Base-by-base conservation (phyloP, 495 filamentous ascomycete species). In the Evernia prunastri region DNA sequence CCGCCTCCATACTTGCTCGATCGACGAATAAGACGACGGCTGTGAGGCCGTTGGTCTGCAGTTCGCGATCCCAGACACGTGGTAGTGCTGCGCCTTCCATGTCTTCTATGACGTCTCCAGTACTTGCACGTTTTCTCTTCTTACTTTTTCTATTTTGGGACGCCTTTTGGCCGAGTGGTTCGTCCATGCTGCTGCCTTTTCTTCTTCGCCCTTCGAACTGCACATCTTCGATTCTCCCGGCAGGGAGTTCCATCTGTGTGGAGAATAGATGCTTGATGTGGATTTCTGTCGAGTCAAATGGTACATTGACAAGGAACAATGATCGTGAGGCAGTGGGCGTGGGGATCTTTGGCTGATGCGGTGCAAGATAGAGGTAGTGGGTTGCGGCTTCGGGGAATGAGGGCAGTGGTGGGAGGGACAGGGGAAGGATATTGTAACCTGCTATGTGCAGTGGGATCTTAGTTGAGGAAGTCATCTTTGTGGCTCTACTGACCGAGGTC, bases 291-390 rank as follows among this genome's bases (percentile, higher is more conserved):
- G 89, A 85, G 74, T 97, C 93, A 68, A 91, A 78, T 40, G 94
- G 95, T 9, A 93, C 71, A 72, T 98, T 97, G 65, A 91, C 87
- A 29, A 92, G 70, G 76, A 96, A 98, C 31, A 98, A 81, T 56
- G 87, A 89, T 63, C 91, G 86, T 29, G 82, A 72, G 69, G 92
- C 85, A 69, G 88, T 81, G 23, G 84, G 78, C 15, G 88, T 87
- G 20, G 90, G 86, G 31, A 92, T 81, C 69, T 86, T 89, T 62
- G 88, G 92, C 51, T 86, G 81, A 72, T 97, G 91, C 37, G 83
- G 84, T 61, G 88, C 89, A 59, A 97, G 74, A 75, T 96, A 96
- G 72, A 97, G 80, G 77, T 90, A 89, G 77, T 98, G 94, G 56
- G 80, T 84, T 64, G 80, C 82, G n/a, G 80, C 67, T 23, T 78